phyloP scores from a whole-genome alignment of 2,329 filamentous ascomycete species.

The Arthrobotrys conoides region DNA sequence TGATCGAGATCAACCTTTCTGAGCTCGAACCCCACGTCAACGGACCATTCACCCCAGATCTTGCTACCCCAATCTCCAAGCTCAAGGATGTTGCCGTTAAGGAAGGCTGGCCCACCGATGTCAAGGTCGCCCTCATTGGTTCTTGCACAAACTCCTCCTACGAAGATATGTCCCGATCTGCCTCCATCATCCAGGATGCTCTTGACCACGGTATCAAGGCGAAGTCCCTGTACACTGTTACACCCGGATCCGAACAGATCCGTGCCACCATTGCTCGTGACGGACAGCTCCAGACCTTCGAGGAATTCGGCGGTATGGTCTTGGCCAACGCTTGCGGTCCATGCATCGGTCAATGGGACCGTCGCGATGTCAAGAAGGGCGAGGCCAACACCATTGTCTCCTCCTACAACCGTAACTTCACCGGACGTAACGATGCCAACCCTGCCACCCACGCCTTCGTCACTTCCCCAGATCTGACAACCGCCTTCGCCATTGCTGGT shows the following conservation, averaged over 20 bases:
- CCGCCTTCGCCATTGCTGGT: constrained; percentile 87
- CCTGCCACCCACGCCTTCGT: constrained; percentile 95
- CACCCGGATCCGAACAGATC: constrained; percentile 96
- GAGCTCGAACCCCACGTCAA: constrained; percentile 98
- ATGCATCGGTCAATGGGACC: constrained; percentile 96
- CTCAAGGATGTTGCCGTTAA: constrained; percentile 94
- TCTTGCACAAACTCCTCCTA: constrained; percentile 96
- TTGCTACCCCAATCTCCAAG: constrained; percentile 97
- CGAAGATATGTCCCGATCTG: constrained; percentile 93
- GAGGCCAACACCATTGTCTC: constrained; percentile 96
- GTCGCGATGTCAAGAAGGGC: constrained; percentile 93
- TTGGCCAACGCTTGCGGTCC: constrained; percentile 95
- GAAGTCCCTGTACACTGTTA: constrained; percentile 93
- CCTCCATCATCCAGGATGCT: constrained; percentile 91
- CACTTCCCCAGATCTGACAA: constrained; percentile 88
- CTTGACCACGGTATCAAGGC: constrained; percentile 93
- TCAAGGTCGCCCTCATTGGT: constrained; percentile 96
- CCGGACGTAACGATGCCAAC: constrained; percentile 96
- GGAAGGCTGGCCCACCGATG: constrained; percentile 95
- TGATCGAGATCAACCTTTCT: constrained; percentile 95
- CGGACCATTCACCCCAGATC: constrained; percentile 97
- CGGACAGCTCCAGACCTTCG: constrained; percentile 91
- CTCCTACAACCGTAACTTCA: constrained; percentile 99
- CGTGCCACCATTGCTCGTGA: constrained; percentile 92
- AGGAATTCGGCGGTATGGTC: constrained; percentile 95